Evolutionary conservation across 2,329 filamentous ascomycete genomes (phyloP).

Genomic region (Parastagonospora nodorum): DNA sequence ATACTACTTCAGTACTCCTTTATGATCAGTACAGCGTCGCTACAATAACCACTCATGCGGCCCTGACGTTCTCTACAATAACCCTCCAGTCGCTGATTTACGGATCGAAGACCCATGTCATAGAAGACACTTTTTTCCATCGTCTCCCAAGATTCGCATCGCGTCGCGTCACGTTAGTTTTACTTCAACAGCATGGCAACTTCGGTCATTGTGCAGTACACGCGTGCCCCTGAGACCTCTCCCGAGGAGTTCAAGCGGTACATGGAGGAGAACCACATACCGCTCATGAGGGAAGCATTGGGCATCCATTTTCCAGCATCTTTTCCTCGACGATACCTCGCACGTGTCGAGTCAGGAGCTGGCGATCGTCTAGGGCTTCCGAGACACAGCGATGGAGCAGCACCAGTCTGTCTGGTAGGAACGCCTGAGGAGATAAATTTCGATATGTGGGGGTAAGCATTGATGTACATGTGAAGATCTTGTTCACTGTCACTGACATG

Average conservation of each 20-base stretch:
- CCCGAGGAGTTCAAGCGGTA: conserved; percentile 20
- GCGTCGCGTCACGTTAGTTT: no score
- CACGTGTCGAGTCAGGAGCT: conserved; percentile 18
- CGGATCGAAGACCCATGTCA: no score
- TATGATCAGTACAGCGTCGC: no score
- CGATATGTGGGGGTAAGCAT: no score
- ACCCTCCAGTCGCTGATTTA: no score
- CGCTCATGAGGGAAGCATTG: conserved; percentile 23
- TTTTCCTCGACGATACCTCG: conserved; percentile 16
- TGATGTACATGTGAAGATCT: no score
- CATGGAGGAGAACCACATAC: conserved; percentile 21
- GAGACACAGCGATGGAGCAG: conserved; percentile 9
- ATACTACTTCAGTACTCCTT: no score
- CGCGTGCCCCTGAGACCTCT: conserved; percentile 22
- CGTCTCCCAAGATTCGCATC: no score
- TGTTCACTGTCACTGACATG: conserved; percentile 17
- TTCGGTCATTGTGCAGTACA: conserved; percentile 20
- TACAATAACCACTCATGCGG: no score
- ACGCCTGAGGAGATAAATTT: conserved; percentile 12
- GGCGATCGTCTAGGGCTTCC: conserved; percentile 23
- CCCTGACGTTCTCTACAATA: no score
- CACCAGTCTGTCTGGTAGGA: conserved; percentile 28
- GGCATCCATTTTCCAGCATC: conserved; percentile 10
- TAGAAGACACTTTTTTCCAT: no score
- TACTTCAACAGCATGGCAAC: conserved; percentile 11